Evolutionary conservation across 2,329 filamentous ascomycete genomes (phyloP).

Genomic region (Xylaria sp.): DNA sequence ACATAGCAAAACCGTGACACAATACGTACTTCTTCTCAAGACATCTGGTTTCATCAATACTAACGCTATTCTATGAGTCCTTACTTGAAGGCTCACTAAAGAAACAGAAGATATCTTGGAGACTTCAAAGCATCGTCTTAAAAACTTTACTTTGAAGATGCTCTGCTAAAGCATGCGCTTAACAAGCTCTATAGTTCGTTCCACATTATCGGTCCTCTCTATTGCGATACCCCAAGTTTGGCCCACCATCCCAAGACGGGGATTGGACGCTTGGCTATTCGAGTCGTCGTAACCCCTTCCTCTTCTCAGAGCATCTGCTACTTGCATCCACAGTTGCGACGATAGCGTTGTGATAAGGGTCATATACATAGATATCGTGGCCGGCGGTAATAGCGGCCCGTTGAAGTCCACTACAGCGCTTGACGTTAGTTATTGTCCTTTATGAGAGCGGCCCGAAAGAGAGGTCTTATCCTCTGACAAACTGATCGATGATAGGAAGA

Average conservation of each 20-base stretch:
- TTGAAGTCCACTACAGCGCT: conserved; percentile 19
- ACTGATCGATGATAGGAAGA: background rate
- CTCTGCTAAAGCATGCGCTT: conserved; percentile 1
- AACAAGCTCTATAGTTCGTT: conserved; percentile 15
- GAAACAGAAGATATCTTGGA: no score
- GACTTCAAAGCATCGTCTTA: background rate
- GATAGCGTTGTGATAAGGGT: conserved; percentile 15
- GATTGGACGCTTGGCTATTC: background rate
- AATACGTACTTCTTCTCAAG: background rate
- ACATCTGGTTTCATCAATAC: background rate
- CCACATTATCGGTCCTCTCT: conserved; percentile 14
- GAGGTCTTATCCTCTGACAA: background rate
- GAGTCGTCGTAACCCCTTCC: background rate
- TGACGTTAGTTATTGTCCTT: background rate
- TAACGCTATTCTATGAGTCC: background rate
- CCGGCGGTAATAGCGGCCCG: conserved; percentile 17
- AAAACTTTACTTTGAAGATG: background rate
- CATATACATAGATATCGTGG: conserved; percentile 28
- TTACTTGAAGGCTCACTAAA: background rate
- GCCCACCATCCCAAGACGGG: background rate
- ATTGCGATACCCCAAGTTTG: conserved; percentile 22
- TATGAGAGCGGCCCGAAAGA: background rate
- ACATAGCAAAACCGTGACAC: background rate
- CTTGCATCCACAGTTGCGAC: conserved; percentile 25
- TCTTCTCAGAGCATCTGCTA: conserved; percentile 17